Evolutionary conservation across 768 basidiomycete genomes (phyloP).

Genomic region (Calocybe gangraenosa): DNA sequence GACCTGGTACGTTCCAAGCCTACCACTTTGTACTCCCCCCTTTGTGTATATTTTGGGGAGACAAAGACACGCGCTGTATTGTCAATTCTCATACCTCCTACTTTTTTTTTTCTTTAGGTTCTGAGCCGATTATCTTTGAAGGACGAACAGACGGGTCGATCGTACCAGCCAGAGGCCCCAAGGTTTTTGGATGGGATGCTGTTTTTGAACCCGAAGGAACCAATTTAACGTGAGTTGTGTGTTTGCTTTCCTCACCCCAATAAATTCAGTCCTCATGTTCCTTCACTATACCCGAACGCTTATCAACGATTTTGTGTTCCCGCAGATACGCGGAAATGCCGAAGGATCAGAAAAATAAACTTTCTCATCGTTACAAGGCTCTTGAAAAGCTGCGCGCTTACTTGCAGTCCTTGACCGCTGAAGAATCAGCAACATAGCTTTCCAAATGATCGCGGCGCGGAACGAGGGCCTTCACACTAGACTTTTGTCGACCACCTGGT

Average conservation of each 20-base stretch:
- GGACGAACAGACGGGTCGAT: slow-evolving; percentile 88
- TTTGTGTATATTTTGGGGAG: no score
- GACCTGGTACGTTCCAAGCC: slow-evolving; percentile 55
- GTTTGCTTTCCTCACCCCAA: background rate
- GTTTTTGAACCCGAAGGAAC: slow-evolving; percentile 76
- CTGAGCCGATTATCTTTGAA: slow-evolving; percentile 72
- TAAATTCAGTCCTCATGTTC: no score
- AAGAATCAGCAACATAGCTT: background rate
- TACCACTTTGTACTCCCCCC: no score
- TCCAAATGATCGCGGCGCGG: no score
- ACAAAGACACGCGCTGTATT: no score
- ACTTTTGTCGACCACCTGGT: no score
- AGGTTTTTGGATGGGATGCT: slow-evolving; percentile 88
- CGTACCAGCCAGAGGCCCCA: slow-evolving; percentile 77
- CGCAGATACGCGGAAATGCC: slow-evolving; percentile 76
- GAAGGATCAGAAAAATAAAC: slow-evolving; percentile 58
- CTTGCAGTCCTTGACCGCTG: slow-evolving; percentile 31
- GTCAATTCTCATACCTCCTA: no score
- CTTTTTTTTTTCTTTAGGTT: slow-evolving; percentile 24
- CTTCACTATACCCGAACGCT: background rate
- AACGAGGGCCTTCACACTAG: no score
- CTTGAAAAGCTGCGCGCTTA: slow-evolving; percentile 60
- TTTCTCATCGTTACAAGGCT: slow-evolving; percentile 72
- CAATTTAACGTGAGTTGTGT: slow-evolving; percentile 63
- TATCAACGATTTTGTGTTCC: slow-evolving; percentile 1